Evolutionary conservation across 345 rosid genomes (phyloP).

Genomic region (Sisymbrium irio): DNA sequence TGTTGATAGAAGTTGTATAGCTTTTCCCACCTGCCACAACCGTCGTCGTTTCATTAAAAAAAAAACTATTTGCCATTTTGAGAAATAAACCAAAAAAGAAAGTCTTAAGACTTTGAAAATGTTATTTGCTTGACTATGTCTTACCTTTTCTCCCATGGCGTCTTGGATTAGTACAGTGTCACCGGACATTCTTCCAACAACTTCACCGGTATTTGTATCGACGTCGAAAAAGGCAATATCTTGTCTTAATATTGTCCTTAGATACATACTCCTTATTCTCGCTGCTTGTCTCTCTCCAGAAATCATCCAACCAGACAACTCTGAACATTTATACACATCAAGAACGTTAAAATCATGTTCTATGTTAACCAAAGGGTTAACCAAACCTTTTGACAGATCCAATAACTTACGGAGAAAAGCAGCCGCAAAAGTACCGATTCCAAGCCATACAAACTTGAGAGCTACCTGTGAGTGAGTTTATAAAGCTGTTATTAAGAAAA

Average conservation of each 20-base stretch:
- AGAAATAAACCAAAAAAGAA: neutral
- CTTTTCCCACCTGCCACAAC: conserved; percentile 74
- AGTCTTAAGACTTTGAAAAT: neutral
- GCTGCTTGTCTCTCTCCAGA: conserved; percentile 89
- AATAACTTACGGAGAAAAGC: conserved; percentile 71
- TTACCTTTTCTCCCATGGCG: conserved; percentile 95
- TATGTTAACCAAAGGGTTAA: neutral
- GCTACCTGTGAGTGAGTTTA: conserved; percentile 46
- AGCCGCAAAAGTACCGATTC: conserved; percentile 55
- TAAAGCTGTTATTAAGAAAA: neutral
- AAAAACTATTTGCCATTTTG: neutral
- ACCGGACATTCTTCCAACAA: conserved; percentile 93
- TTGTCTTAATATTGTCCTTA: conserved; percentile 77
- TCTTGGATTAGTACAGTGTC: conserved; percentile 93
- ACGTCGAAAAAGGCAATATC: conserved; percentile 75
- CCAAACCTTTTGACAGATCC: neutral
- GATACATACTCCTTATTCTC: conserved; percentile 62
- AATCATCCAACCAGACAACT: conserved; percentile 86
- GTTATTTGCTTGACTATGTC: neutral
- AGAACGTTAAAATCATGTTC: neutral
- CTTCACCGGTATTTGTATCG: conserved; percentile 87
- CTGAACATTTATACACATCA: conserved; percentile 39
- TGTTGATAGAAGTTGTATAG: conserved; percentile 63
- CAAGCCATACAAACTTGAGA: conserved; percentile 75
- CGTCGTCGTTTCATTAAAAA: neutral